A percentile compares a stretch with the other conserved stretches of the same genome.
Conservation (phyloP, 2,329 filamentous ascomycete species). For the Penicillium vulpinum region DNA sequence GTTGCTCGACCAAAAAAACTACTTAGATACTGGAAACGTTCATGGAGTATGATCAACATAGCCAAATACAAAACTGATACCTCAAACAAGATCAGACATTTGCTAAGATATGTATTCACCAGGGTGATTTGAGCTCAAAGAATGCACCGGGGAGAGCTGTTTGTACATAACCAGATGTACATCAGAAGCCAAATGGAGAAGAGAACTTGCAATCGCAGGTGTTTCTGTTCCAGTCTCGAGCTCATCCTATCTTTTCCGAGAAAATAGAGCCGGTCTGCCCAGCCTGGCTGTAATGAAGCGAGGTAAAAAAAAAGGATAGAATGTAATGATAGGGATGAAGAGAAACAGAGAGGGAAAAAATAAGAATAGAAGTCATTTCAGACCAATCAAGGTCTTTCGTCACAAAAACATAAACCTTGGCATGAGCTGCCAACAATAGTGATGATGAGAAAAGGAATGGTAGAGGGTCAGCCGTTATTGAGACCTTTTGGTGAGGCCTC, state of each 20-base stretch:
- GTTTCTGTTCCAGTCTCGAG: conserved; percentile 4
- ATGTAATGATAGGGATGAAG: conserved; percentile 1
- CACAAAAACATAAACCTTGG: conserved; percentile 13
- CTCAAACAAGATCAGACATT: neutral
- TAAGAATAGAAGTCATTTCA: conserved; percentile 22
- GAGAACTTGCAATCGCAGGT: neutral
- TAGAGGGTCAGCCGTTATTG: neutral
- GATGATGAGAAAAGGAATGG: conserved; percentile 14
- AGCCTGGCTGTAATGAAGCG: neutral
- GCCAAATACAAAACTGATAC: conserved; percentile 1
- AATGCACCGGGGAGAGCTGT: conserved; percentile 6
- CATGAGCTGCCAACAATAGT: conserved; percentile 9
- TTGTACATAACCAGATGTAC: conserved; percentile 30
- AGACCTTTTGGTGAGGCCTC: neutral
- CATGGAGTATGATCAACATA: conserved; percentile 6
- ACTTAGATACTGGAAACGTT: neutral
- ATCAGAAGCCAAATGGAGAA: conserved; percentile 14
- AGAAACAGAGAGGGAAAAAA: neutral
- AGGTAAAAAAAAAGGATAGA: conserved; percentile 1
- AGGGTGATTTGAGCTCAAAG: conserved; percentile 3
- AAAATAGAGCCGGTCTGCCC: conserved; percentile 5
- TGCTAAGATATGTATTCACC: conserved; percentile 21
- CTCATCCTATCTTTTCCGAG: neutral
- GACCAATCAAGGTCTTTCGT: conserved; percentile 26
- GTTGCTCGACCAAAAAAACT: neutral